phyloP scores from a whole-genome alignment of 805 yeast species.

The Metschnikowia amazonensis region DNA sequence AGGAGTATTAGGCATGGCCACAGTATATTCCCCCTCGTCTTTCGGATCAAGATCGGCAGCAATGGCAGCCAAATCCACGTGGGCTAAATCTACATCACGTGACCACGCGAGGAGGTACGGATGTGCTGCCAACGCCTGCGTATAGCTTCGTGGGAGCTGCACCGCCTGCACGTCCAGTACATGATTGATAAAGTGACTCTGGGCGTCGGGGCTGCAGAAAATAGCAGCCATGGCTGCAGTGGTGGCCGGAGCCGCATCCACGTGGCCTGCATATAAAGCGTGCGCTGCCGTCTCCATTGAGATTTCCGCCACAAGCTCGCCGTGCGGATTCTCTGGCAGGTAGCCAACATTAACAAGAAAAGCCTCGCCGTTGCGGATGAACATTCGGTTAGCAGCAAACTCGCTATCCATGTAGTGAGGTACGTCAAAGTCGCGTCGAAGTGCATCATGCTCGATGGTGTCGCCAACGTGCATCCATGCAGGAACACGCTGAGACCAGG shows the following conservation, averaged over 20 bases:
- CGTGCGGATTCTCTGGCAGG: conserved; percentile 12
- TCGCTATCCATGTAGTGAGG: conserved; percentile 13
- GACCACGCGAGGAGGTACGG: conserved; percentile 10
- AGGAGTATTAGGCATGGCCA: conserved; percentile 1
- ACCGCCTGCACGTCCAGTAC: conserved; percentile 10
- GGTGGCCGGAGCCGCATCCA: not conserved
- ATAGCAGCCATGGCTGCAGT: not conserved
- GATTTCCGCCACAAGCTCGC: conserved; percentile 13
- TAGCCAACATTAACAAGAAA: conserved; percentile 6
- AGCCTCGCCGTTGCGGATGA: conserved; percentile 6
- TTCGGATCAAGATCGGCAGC: not conserved
- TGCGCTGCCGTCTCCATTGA: conserved; percentile 6
- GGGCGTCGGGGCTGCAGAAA: not conserved
- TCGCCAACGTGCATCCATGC: conserved; percentile 16
- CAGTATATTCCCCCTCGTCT: not conserved
- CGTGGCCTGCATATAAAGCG: not conserved
- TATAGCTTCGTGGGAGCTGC: conserved; percentile 7
- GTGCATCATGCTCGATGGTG: conserved; percentile 14
- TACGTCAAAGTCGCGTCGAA: conserved; percentile 14
- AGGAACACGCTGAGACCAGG: not conserved
- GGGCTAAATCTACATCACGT: conserved; percentile 7
- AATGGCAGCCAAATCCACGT: conserved; percentile 3
- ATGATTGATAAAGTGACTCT: conserved; percentile 7
- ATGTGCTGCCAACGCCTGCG: not conserved
- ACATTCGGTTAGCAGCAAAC: conserved; percentile 12